Evolutionary conservation across 345 rosid species (phyloP).

Genomic region (Lepidium aucheri): DNA sequence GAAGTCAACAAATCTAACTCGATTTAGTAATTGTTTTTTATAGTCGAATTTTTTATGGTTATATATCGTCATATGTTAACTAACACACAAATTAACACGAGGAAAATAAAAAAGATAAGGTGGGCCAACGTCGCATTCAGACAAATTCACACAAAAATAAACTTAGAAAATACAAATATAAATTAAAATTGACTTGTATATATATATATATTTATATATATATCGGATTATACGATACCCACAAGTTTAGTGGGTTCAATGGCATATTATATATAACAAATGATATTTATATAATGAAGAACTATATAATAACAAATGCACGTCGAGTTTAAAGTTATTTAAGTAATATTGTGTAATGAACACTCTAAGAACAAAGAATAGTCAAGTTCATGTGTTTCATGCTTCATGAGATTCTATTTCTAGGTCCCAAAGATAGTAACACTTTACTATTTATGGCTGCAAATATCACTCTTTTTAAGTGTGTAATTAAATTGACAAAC

Average conservation of each 20-base stretch:
- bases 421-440: background rate
- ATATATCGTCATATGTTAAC: background rate
- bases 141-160: background rate
- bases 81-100: background rate
- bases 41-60: background rate
- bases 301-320: background rate
- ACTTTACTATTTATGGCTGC: background rate
- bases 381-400: constrained; percentile 15
- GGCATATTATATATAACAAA: background rate
- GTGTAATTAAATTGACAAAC: background rate
- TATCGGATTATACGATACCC: background rate
- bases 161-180: background rate
- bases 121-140: background rate
- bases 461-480: background rate
- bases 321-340: background rate
- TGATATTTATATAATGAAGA: background rate
- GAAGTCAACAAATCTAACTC: background rate
- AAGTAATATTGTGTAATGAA: background rate
- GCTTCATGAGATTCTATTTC: constrained; percentile 1
- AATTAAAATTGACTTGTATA: background rate
- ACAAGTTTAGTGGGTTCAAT: background rate
- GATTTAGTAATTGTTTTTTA: background rate
- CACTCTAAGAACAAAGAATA: background rate
- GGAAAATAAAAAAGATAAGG: background rate
- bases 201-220: too few species aligned